Conservation (phyloP, 2,329 filamentous ascomycete species). For the Colletotrichum gigasporum region DNA sequence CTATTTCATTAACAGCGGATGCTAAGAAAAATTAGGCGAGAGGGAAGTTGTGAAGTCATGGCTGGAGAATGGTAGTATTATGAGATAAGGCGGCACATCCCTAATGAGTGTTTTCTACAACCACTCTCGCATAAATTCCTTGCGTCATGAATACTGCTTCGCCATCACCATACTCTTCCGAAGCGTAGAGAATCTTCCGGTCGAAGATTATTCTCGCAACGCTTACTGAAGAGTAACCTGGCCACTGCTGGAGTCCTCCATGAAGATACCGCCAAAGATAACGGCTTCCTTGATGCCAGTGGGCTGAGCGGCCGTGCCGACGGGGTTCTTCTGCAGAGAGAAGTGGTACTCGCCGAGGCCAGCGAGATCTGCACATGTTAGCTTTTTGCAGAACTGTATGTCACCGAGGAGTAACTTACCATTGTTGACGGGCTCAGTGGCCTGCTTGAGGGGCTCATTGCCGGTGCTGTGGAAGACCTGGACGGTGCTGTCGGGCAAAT, state of each 20-base stretch:
- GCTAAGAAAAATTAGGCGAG: too few relatives aligned
- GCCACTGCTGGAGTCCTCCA: conserved; percentile 39
- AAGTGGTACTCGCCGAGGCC: conserved; percentile 57
- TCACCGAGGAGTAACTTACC: conserved; percentile 38
- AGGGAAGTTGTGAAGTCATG: too few relatives aligned
- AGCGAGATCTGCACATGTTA: conserved; percentile 26
- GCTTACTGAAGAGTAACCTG: conserved; percentile 31
- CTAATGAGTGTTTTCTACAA: too few relatives aligned
- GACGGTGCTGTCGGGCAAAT: conserved; percentile 36
- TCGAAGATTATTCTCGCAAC: neutral
- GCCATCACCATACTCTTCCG: too few relatives aligned
- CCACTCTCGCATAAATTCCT: too few relatives aligned
- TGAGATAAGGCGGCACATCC: too few relatives aligned
- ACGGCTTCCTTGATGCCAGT: conserved; percentile 43
- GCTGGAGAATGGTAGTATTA: too few relatives aligned
- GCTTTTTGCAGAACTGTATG: neutral
- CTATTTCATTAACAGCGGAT: too few relatives aligned
- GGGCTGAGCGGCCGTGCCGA: conserved; percentile 42
- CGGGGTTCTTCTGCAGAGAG: conserved; percentile 53
- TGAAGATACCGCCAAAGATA: conserved; percentile 44
- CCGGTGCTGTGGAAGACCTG: conserved; percentile 55
- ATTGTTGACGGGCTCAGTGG: conserved; percentile 45
- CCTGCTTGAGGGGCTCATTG: conserved; percentile 44
- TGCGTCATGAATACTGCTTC: too few relatives aligned
- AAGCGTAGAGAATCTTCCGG: neutral